Evolutionary conservation across 768 basidiomycete genomes (phyloP), one percentile per base, ranked within the genome.

Genomic region (Termitomyces sp.): DNA sequence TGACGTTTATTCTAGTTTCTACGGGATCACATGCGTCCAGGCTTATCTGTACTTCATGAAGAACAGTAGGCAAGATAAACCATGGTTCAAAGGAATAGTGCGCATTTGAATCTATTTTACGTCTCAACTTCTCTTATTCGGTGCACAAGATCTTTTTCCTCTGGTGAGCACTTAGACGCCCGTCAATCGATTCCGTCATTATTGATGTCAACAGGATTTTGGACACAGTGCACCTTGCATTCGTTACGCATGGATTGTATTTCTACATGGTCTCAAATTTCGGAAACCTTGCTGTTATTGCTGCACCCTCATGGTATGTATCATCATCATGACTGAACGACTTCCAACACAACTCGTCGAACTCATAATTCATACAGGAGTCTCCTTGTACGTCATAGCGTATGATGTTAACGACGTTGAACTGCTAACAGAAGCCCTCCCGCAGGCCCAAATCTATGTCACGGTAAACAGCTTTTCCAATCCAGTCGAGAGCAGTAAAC

Each of bases 381-480:
- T 50, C 36, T 62, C 14, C 52, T 58, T 4, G 61, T 62, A 38
- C 47, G 61, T 58, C 54, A 44, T 51, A 53, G n/a, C 24, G 4
- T 28, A 16, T 32, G 20, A 51, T 56, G 28, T 56, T 32, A 42
- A 20, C 33, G 32, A 36, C 28, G 14, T 22, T 43, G 35, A 46
- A 18, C 48, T 9, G 2, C 47, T 13, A 20, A 43, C 6, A 35
- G 20, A 33, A 45, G 38, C 9, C 22, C 18, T 18, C 30, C 30
- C 36, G 16, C 36, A 58, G 61, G 53, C 50, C 14, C 53, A 61
- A 45, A 56, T 61, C 32, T 61, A 59, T 46, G 36, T 62, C 36
- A 62, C 61, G 56, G 58, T 62, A 54, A 42, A n/a, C 13, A 30
- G 5, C 1, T 7, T 18, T 54, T 14, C 1, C 13, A 24, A 14